Evolutionary conservation across 129 eudicot species (phyloP).

Genomic region (Escallonia rubra): DNA sequence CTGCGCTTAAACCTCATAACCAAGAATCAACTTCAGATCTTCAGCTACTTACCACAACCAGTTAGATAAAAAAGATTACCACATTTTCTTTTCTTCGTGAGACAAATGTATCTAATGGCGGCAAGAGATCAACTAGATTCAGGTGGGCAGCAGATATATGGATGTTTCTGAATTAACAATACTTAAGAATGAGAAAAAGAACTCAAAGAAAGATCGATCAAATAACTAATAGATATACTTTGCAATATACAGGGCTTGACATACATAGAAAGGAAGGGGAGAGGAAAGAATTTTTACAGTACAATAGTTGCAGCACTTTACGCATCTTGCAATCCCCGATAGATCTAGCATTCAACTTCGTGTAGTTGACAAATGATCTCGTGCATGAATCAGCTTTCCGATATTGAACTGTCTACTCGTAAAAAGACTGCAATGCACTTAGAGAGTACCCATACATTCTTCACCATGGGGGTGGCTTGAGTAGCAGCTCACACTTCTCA

Average conservation of each 20-base stretch:
- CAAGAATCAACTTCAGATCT: too few relatives aligned
- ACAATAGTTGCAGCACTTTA: slow-evolving; percentile 17
- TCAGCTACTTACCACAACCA: too few relatives aligned
- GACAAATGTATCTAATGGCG: too few relatives aligned
- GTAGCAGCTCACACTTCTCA: slow-evolving; percentile 1
- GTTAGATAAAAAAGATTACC: too few relatives aligned
- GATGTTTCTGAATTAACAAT: too few relatives aligned
- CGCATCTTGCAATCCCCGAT: neutral
- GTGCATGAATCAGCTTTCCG: neutral
- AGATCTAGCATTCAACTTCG: neutral
- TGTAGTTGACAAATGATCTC: neutral
- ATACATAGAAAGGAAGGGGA: neutral
- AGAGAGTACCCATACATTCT: neutral
- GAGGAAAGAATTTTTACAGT: slow-evolving; percentile 21
- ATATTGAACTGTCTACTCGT: neutral
- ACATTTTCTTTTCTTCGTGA: too few relatives aligned
- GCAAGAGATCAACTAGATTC: too few relatives aligned
- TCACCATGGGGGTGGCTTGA: neutral
- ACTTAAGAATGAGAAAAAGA: too few relatives aligned
- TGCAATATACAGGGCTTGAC: neutral
- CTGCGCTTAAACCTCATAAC: too few relatives aligned
- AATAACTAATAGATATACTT: neutral
- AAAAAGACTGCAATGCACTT: slow-evolving; percentile 6
- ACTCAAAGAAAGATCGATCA: too few relatives aligned
- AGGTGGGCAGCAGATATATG: too few relatives aligned